Evolutionary conservation across 441 rosid species (phyloP), one percentile per base, ranked within the genome.

Genomic region (Hura crepitans): DNA sequence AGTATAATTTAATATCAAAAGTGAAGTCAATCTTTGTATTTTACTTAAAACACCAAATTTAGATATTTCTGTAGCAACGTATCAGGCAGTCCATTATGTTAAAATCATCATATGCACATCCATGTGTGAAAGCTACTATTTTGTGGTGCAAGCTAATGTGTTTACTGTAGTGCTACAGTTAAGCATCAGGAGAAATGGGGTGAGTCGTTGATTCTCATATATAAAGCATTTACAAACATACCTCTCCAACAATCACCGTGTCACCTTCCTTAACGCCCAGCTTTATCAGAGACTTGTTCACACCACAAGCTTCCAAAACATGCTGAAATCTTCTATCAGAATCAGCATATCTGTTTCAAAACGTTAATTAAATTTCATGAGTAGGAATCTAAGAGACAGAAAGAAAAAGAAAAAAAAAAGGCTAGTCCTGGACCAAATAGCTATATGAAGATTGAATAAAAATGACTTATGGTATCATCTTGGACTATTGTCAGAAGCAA

Each of bases 261-360:
- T 93, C 97, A 49, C 98, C 98, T 85, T 93, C 98, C 81, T 87
- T 88, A 57, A 91, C 92, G 0, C 98, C 97, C 60, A 86, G 84
- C 78, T 86, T 93, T 83, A 65, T 72, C 64, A 91, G 85, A 10
- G 89, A 79, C 74, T 84, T 88, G 74, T 84, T 74, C 74, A 89
- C 95, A 49, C 98, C 98, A 74, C 96, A 88, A 74, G 98, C 97
- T 72, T 88, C 96, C 79, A 93, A 77, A 59, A 91, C 96, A 65
- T 91, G 92, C 70, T 85, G 95, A 77, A 93, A 91, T 75, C 96
- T 87, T 83, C 79, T 87, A 35, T 91, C 93, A n/a, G 98, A 93
- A 81, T 93, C 98, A 7, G 83, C 53, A 60, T 91, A 93, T 79
- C 97, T 91, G 88, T 79, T 74, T 43, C 49, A 71, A 65, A 73